Conservation (phyloP, 2,329 filamentous ascomycete species). For the Xylaria digitata region DNA sequence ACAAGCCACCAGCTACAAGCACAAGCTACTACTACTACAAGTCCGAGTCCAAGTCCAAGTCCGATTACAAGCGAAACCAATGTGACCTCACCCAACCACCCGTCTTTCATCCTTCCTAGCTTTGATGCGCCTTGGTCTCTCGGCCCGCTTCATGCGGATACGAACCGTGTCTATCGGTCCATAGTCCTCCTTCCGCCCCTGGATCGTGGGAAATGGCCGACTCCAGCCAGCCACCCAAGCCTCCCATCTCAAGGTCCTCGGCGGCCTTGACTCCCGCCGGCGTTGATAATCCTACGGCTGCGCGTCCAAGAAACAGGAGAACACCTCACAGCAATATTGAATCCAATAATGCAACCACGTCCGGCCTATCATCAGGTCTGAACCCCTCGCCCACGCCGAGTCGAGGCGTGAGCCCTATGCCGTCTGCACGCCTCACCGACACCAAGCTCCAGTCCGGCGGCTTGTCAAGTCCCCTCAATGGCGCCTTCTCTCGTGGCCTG, state of each 20-base stretch:
- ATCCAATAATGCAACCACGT: conserved; percentile 42
- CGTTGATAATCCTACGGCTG: conserved; percentile 55
- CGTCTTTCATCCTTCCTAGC: conserved; percentile 29
- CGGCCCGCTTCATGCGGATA: conserved; percentile 46
- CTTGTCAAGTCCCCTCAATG: conserved; percentile 47
- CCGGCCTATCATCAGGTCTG: conserved; percentile 53
- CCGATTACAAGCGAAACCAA: conserved; percentile 39
- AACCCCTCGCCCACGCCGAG: conserved; percentile 55
- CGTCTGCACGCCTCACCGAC: conserved; percentile 54
- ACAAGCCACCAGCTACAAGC: background rate
- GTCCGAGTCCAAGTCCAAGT: background rate
- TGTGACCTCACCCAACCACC: conserved; percentile 40
- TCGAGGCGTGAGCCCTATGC: conserved; percentile 62
- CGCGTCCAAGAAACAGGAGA: conserved; percentile 65
- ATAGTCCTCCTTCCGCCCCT: conserved; percentile 39
- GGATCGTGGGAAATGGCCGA: conserved; percentile 46
- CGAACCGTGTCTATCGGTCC: conserved; percentile 39
- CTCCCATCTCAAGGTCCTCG: conserved; percentile 56
- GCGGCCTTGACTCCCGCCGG: conserved; percentile 58
- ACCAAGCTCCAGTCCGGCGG: conserved; percentile 45
- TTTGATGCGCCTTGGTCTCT: conserved; percentile 43
- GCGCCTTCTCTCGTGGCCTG: conserved; percentile 55
- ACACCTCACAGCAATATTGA: conserved; percentile 50
- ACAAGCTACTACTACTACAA: no score
- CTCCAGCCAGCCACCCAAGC: conserved; percentile 41